These are phyloP conservation scores for Elaeis guineensis DNA, from an alignment of 176 grass and related monocot species.

Conservation along the genomic window DNA sequence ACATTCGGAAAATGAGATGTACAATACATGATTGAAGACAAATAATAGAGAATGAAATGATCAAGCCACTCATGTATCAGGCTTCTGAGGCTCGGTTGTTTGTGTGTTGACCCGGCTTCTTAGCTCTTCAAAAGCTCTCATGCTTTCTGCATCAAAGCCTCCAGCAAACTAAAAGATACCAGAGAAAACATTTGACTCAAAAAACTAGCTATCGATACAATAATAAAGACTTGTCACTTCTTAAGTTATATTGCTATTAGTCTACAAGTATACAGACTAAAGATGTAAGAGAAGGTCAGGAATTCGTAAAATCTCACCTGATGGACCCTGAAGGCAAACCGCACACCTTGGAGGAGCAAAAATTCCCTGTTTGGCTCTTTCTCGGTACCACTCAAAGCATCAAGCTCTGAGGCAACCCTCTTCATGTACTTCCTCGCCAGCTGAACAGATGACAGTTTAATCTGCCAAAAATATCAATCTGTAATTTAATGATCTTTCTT, in stretches of 20 bases:
- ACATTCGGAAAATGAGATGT: too few species aligned
- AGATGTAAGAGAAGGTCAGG: background rate
- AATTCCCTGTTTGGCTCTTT: conserved; percentile 91
- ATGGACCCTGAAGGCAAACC: conserved; percentile 83
- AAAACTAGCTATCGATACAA: too few species aligned
- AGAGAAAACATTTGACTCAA: too few species aligned
- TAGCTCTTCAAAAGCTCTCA: conserved; percentile 83
- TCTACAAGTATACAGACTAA: too few species aligned
- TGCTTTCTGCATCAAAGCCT: conserved; percentile 80
- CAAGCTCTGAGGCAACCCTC: conserved; percentile 78
- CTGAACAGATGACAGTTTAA: conserved; percentile 93
- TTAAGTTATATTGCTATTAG: too few species aligned
- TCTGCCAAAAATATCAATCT: conserved; percentile 34
- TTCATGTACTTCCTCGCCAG: conserved; percentile 92
- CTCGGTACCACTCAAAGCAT: conserved; percentile 54
- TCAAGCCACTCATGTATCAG: background rate
- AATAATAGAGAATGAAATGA: background rate
- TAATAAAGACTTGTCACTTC: too few species aligned
- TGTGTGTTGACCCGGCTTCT: conserved; percentile 48
- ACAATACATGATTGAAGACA: too few species aligned
- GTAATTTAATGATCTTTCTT: background rate
- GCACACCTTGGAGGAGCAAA: conserved; percentile 87
- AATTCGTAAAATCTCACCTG: conserved; percentile 38
- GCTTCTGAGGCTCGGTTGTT: conserved; percentile 12
- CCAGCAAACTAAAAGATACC: conserved; percentile 56